Conservation (phyloP, 2,329 filamentous ascomycete genomes). For the Penicillium fuscoglaucum region DNA sequence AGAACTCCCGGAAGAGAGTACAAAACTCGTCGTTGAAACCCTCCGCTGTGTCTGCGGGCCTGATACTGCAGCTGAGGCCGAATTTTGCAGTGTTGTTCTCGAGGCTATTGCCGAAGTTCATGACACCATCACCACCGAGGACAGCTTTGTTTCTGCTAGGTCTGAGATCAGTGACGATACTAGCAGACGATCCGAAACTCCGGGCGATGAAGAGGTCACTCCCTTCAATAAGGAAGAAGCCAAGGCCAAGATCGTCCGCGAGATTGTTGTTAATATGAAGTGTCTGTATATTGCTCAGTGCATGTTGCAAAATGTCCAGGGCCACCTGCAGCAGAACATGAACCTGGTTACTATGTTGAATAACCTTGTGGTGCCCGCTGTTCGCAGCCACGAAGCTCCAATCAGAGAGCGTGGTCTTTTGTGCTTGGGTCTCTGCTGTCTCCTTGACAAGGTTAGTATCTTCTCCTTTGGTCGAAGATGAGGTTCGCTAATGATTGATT, state of each 20-base stretch:
- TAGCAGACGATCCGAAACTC: constrained; percentile 49
- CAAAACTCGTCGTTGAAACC: constrained; percentile 80
- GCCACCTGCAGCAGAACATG: constrained; percentile 82
- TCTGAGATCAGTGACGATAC: constrained; percentile 75
- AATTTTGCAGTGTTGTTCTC: constrained; percentile 61
- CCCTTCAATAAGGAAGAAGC: constrained; percentile 56
- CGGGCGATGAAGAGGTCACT: constrained; percentile 57
- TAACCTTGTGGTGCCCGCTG: constrained; percentile 91
- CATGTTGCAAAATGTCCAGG: constrained; percentile 91
- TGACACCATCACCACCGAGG: constrained; percentile 77
- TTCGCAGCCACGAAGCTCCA: constrained; percentile 87
- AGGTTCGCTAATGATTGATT: constrained; percentile 13
- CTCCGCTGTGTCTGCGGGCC: constrained; percentile 78
- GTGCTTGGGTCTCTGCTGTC: constrained; percentile 85
- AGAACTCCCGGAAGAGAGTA: constrained; percentile 87
- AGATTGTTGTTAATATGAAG: constrained; percentile 98
- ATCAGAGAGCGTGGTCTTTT: constrained; percentile 87
- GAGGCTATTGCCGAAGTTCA: constrained; percentile 97
- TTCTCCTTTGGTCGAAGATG: not conserved
- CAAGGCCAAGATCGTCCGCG: constrained; percentile 70
- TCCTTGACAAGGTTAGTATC: constrained; percentile 71
- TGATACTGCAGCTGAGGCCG: constrained; percentile 50
- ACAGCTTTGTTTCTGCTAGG: constrained; percentile 90
- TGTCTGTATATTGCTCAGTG: constrained; percentile 96
- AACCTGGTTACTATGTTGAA: constrained; percentile 98